Conservation (phyloP, 371 early-diverging fungal genomes). For the Umbelopsis sp. region DNA sequence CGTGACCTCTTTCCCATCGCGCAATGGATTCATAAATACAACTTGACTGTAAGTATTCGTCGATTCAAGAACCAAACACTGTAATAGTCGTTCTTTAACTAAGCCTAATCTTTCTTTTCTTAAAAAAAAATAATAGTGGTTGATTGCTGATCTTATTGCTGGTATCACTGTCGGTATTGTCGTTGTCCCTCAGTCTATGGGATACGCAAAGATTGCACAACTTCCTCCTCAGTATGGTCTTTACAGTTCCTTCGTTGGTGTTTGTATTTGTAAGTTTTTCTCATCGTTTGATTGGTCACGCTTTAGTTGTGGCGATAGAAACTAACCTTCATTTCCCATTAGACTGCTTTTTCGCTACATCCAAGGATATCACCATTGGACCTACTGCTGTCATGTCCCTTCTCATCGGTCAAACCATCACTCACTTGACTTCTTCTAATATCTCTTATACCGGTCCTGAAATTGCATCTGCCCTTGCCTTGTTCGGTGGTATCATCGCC, state of each 20-base stretch:
- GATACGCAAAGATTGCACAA: slow-evolving; percentile 82
- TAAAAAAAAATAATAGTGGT: slow-evolving; percentile 53
- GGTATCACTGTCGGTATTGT: slow-evolving; percentile 87
- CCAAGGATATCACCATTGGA: slow-evolving; percentile 87
- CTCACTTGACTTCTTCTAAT: slow-evolving; percentile 33
- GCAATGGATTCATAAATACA: slow-evolving; percentile 77
- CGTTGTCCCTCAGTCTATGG: slow-evolving; percentile 86
- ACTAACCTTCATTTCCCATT: no score
- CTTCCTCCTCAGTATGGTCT: slow-evolving; percentile 85
- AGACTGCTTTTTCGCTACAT: slow-evolving; percentile 79
- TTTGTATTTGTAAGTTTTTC: slow-evolving; percentile 45
- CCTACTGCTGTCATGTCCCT: slow-evolving; percentile 89
- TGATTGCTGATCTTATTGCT: slow-evolving; percentile 81
- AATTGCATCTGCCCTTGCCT: slow-evolving; percentile 60
- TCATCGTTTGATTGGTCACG: not conserved
- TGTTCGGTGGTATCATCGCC: slow-evolving; percentile 66
- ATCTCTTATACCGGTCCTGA: slow-evolving; percentile 41
- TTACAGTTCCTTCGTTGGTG: slow-evolving; percentile 70
- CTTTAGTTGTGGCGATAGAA: no score
- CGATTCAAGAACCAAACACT: not conserved
- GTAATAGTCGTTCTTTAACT: no score
- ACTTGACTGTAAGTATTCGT: slow-evolving; percentile 55
- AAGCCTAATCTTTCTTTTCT: not conserved
- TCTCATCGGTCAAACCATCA: slow-evolving; percentile 72
- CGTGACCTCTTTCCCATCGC: slow-evolving; percentile 64